Conservation (phyloP, 1,284 basidiomycete species). For the Apiotrichum laibachii region DNA sequence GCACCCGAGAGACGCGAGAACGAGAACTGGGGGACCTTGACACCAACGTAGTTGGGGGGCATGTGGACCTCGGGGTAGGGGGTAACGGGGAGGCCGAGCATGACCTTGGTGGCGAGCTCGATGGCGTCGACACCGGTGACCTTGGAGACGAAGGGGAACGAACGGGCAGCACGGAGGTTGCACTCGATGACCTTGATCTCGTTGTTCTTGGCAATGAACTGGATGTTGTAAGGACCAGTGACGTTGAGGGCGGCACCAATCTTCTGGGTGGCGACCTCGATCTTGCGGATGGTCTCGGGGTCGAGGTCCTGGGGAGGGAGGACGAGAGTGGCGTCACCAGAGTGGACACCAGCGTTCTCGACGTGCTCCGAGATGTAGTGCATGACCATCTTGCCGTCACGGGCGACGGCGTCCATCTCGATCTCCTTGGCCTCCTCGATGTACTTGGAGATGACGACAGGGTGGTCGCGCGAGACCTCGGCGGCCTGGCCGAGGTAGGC, state of each 20-base stretch:
- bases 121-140: slow-evolving; percentile 97
- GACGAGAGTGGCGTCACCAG: slow-evolving; percentile 95
- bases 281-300: slow-evolving; percentile 90
- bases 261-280: slow-evolving; percentile 94
- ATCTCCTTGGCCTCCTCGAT: slow-evolving; percentile 99
- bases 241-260: slow-evolving; percentile 98
- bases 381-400: slow-evolving; percentile 97
- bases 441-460: slow-evolving; percentile 98
- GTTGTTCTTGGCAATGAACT: slow-evolving; percentile 99
- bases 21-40: slow-evolving; percentile 98
- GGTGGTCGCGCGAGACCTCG: slow-evolving; percentile 93
- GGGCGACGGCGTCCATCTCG: slow-evolving; percentile 98
- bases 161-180: slow-evolving; percentile 94
- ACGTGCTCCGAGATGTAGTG: slow-evolving; percentile 99
- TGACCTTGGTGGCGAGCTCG: slow-evolving; percentile 97
- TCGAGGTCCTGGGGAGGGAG: slow-evolving; percentile 97
- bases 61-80: slow-evolving; percentile 84
- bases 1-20: slow-evolving; percentile 94
- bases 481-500: slow-evolving; percentile 95
- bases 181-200: slow-evolving; percentile 99
- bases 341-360: slow-evolving; percentile 97
- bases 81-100: slow-evolving; percentile 85
- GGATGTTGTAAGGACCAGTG: slow-evolving; percentile 98
- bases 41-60: slow-evolving; percentile 89
- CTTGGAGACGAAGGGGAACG: slow-evolving; percentile 99